Evolutionary conservation across 352 stramenopile genomes (phyloP), one percentile per base, ranked within the genome.

Genomic region (Phytophthora constricta): DNA sequence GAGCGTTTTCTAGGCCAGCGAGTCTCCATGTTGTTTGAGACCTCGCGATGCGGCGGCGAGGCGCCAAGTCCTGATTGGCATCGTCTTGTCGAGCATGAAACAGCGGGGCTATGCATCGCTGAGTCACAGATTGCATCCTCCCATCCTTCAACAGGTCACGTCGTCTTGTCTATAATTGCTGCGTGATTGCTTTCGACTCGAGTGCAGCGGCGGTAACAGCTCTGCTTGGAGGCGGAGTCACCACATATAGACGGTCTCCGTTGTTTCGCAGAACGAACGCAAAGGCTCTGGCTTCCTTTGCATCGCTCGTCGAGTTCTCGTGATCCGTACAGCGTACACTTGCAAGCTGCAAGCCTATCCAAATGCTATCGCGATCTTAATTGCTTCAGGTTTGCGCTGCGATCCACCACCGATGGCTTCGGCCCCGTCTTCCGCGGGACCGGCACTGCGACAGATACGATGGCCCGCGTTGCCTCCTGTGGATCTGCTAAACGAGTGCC

Each of bases 401-500:
- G 41, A 20, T 23, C 14, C 41, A 47, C 14, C 20, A 37, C 57
- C 26, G 39, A 63, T 64, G 55, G 54, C 43, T 8, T 43, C 55
- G 23, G 13, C 45, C 46, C 47, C 67, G 37, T 64, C 48, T 55
- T 70, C 56, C n/a, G 16, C 41, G 25, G 46, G 54, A 16, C 43
- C 52, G 14, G 13, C 63, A 52, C 45, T 86, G 34, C 71, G 74
- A 19, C 62, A 62, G 23, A 56, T 87, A n/a, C 45, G 19, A 31
- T 89, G 78, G 80, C 64, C 76, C 5, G 9, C 46, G 2, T 43
- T 70, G 13, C 64, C 66, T 28, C 37, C 67, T 20, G 76, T 85
- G 22, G 79, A 90, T 65, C 57, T 89, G 26, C 23, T 71, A 7
- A 25, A 49, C 49, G 74, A 87, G 54, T 86, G 79, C 28, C 69